Percentiles rank a stretch among this genome's conserved stretches.
phyloP scores from a whole-genome alignment of 164 flowering plant genomes.

The Annona squamosa region DNA sequence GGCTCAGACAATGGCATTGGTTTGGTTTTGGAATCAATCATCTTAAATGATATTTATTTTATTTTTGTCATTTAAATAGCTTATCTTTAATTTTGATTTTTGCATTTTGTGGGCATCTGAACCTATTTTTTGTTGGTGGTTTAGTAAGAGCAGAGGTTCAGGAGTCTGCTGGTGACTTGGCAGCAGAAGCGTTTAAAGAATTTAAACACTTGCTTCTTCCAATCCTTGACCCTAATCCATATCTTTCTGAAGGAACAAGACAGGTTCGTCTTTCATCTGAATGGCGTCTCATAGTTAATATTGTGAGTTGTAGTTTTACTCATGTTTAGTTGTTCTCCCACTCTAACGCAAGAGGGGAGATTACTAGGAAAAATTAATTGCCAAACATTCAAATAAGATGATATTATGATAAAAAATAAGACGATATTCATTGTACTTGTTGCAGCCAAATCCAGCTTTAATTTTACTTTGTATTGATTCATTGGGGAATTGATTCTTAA shows the following conservation, averaged over 20 bases:
- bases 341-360: no score
- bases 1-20: neutral
- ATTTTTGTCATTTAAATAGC: neutral
- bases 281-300: no score
- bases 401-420: no score
- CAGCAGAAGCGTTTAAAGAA: slow-evolving; percentile 48
- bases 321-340: neutral
- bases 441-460: no score
- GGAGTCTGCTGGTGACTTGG: slow-evolving; percentile 44
- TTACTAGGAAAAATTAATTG: no score
- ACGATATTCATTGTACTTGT: no score
- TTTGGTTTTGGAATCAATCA: neutral
- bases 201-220: slow-evolving; percentile 89
- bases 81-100: neutral
- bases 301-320: neutral
- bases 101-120: neutral
- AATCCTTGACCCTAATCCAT: slow-evolving; percentile 71
- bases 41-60: no score
- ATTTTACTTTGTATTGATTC: no score
- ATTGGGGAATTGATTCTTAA: no score
- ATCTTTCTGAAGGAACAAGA: slow-evolving; percentile 90
- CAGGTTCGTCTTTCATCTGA: slow-evolving; percentile 41
- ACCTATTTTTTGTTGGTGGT: neutral
- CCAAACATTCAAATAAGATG: no score
- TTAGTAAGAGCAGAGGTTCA: slow-evolving; percentile 46